A percentile compares a stretch with the other conserved stretches of the same genome.
These are phyloP conservation scores for Aspergillus nidulans DNA, from an alignment of 495 filamentous ascomycete genomes.

Conservation along the genomic window DNA sequence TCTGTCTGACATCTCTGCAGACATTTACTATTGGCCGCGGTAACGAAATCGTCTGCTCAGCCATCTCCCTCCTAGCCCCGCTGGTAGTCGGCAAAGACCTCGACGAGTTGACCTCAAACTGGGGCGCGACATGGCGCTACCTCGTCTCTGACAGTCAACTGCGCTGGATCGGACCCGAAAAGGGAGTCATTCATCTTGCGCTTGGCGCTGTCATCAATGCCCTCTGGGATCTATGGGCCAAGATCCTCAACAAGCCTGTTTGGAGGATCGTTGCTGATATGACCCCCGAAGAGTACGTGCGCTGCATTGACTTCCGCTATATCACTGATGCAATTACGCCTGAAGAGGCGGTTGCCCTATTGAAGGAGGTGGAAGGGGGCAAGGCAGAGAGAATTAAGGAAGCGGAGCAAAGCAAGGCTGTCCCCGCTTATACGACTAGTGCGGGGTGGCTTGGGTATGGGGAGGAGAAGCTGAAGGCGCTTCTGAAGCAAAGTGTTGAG, in stretches of 20 bases:
- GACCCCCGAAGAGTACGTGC: conserved; percentile 78
- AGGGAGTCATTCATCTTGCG: conserved; percentile 90
- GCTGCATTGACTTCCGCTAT: conserved; percentile 89
- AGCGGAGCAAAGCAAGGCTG: conserved; percentile 64
- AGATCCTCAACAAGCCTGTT: conserved; percentile 77
- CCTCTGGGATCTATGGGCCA: conserved; percentile 94
- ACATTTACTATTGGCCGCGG: conserved; percentile 96
- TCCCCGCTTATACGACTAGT: conserved; percentile 86
- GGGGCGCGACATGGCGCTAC: conserved; percentile 86
- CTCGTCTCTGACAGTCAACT: conserved; percentile 86
- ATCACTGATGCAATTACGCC: conserved; percentile 91
- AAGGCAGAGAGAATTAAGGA: conserved; percentile 66
- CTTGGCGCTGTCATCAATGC: conserved; percentile 89
- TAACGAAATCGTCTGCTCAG: conserved; percentile 87
- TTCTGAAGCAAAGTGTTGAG: conserved; percentile 66
- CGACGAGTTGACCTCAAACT: conserved; percentile 69
- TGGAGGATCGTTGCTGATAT: conserved; percentile 90
- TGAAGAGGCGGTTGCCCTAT: conserved; percentile 70
- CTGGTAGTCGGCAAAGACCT: conserved; percentile 71
- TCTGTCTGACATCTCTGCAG: conserved; percentile 29
- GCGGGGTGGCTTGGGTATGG: conserved; percentile 95
- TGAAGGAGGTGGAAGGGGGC: conserved; percentile 55
- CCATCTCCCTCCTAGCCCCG: conserved; percentile 70
- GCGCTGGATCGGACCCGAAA: conserved; percentile 94
- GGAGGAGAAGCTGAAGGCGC: conserved; percentile 72